Conservation (phyloP, 768 basidiomycete species). For the Termitomyces sp. region DNA sequence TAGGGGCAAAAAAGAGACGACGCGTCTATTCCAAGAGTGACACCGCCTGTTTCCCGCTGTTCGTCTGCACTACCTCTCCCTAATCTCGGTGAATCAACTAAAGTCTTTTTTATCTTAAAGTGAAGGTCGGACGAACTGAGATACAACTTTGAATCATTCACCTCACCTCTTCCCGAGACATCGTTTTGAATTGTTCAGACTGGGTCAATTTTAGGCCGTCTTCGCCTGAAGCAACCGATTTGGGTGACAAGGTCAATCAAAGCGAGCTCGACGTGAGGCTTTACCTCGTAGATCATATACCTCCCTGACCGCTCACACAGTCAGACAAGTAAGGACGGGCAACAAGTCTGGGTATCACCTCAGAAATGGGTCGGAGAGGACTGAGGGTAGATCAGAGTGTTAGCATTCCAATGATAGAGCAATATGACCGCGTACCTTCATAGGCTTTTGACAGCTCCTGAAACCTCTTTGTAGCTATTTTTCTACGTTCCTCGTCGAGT, state of each 20-base stretch:
- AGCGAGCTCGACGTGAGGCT: neutral
- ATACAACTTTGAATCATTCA: too few relatives aligned
- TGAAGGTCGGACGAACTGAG: neutral
- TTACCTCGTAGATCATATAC: slow-evolving; percentile 75
- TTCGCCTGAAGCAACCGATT: slow-evolving; percentile 23
- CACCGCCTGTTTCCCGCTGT: slow-evolving; percentile 40
- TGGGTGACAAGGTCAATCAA: neutral
- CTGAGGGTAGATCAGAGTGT: slow-evolving; percentile 27
- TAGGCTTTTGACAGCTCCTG: slow-evolving; percentile 82
- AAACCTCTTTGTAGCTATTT: slow-evolving; percentile 64
- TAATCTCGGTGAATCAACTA: slow-evolving; percentile 36
- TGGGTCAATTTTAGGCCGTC: slow-evolving; percentile 41
- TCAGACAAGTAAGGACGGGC: slow-evolving; percentile 18
- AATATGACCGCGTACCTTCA: slow-evolving; percentile 50
- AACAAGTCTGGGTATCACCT: slow-evolving; percentile 37
- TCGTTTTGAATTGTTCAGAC: slow-evolving; percentile 43
- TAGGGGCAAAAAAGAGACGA: slow-evolving; percentile 43
- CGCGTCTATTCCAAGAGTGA: slow-evolving; percentile 48
- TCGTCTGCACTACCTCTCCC: slow-evolving; percentile 24
- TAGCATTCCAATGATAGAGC: neutral
- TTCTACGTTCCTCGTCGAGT: slow-evolving; percentile 51
- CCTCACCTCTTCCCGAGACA: slow-evolving; percentile 48
- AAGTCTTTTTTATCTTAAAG: slow-evolving; percentile 43
- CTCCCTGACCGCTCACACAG: slow-evolving; percentile 43
- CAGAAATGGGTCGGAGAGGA: slow-evolving; percentile 70